phyloP scores from a whole-genome alignment of 345 rosid genomes.

The Turnera subulata region DNA sequence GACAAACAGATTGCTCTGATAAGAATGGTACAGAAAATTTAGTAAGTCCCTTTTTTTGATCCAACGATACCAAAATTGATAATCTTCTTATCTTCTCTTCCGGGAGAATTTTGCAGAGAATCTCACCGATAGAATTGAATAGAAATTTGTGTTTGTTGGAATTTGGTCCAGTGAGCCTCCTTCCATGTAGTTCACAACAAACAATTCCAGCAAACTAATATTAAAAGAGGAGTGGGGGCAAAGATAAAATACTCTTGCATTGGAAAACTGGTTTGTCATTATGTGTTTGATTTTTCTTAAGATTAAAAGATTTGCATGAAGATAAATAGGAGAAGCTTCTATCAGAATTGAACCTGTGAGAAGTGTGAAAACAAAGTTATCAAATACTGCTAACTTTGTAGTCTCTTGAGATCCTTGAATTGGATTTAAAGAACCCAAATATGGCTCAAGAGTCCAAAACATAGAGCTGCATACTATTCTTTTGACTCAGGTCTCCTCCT shows the following conservation, averaged over 20 bases:
- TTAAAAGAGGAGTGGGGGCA: too few relatives aligned
- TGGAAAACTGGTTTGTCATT: slow-evolving; percentile 43
- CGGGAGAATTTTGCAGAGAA: slow-evolving; percentile 14
- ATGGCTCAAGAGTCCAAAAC: background rate
- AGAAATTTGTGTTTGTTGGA: slow-evolving; percentile 24
- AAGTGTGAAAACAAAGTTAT: slow-evolving; percentile 29
- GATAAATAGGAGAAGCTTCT: slow-evolving; percentile 8
- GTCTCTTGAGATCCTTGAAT: slow-evolving; percentile 31
- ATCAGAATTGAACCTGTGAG: background rate
- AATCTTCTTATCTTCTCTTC: slow-evolving; percentile 8
- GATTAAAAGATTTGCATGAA: background rate
- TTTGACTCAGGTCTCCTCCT: slow-evolving; percentile 8
- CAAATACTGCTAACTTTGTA: slow-evolving; percentile 14
- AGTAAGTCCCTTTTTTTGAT: too few relatives aligned
- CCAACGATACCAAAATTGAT: slow-evolving; percentile 16
- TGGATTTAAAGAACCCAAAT: slow-evolving; percentile 26
- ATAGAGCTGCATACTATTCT: background rate
- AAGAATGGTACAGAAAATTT: slow-evolving; percentile 33
- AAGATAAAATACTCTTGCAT: slow-evolving; percentile 15
- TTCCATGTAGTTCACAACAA: slow-evolving; percentile 4
- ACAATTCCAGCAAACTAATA: slow-evolving; percentile 27
- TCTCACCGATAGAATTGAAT: slow-evolving; percentile 16
- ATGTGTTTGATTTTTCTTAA: slow-evolving; percentile 23
- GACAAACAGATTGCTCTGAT: background rate
- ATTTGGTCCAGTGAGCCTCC: slow-evolving; percentile 19